Evolutionary conservation across 2,329 filamentous ascomycete genomes (phyloP), one percentile per base, ranked within the genome.

Genomic region (Stagonosporopsis tanaceti): DNA sequence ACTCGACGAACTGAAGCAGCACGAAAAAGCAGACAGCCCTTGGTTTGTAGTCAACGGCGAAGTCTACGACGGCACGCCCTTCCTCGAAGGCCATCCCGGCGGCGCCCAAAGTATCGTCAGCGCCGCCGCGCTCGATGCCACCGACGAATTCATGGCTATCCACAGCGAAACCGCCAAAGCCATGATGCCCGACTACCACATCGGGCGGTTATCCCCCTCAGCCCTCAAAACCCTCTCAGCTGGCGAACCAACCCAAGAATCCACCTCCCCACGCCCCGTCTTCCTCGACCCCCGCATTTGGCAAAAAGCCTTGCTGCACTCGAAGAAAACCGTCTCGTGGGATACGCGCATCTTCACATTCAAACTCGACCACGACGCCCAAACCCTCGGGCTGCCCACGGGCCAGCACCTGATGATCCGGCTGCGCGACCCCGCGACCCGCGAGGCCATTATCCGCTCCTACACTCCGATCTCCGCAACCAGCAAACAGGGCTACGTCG

Each of bases 21-120:
- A 96, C 66, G 84, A 86, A 24, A 83, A 78, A 15, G 85, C 88
- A 34, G 76, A 85, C 0, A 80, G 85, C 27, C 91, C 92, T 0
- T 97, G 93, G 92, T 97, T 97, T 69, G 88, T 96, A 4, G 84
- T 97, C 11, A 88, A 93, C 57, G 91, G 92, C 0, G 88, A 97
- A 68, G 92, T 97, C 0, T 97, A 96, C 67, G 89, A 97, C 68
- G 93, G 93, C 5, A 93, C 90, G 0, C 77, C 79, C 2, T 97
- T 95, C 72, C 79, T 97, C 14, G 85, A 92, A 60, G 89, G 83
- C 0, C 93, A 97, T 73, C 93, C 93, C 0, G 93, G 93, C 48
- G 93, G 93, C 47, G 92, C 91, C 2, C 86, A 90, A 62, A 95
- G 91, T 68, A 97, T 97, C 70, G 83, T 89, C 50, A 89, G 88